Evolutionary conservation across 352 stramenopile genomes (phyloP).

Genomic region (Pythium biforme): DNA sequence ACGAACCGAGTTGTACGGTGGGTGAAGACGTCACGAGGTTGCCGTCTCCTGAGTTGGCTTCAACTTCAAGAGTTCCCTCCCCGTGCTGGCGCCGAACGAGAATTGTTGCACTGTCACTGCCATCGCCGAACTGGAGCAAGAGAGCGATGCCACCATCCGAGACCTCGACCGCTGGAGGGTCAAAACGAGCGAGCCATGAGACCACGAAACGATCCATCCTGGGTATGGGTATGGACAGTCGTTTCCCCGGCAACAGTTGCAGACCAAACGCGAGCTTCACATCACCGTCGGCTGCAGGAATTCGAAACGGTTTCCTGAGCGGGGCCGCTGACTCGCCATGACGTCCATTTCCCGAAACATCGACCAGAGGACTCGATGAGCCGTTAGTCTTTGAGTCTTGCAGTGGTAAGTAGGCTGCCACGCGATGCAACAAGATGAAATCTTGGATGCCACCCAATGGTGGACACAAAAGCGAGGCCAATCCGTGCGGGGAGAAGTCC

Average conservation of each 20-base stretch:
- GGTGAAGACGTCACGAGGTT: constrained; percentile 3
- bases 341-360: constrained; percentile 49
- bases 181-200: constrained; percentile 51
- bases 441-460: constrained; percentile 28
- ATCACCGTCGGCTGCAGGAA: constrained; percentile 20
- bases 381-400: constrained; percentile 39
- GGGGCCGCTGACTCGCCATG: constrained; percentile 40
- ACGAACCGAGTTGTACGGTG: constrained; percentile 13
- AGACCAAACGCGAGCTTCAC: constrained; percentile 30
- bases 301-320: constrained; percentile 59
- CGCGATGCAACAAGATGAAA: constrained; percentile 44
- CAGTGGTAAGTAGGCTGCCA: constrained; percentile 52
- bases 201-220: constrained; percentile 13
- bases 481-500: constrained; percentile 34
- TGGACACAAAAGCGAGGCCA: constrained; percentile 46
- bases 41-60: background rate
- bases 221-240: constrained; percentile 18
- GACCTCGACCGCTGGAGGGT: background rate
- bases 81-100: background rate
- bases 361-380: constrained; percentile 31
- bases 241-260: constrained; percentile 37
- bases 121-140: background rate
- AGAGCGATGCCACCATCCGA: background rate
- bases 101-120: background rate
- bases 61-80: background rate